Conservation (phyloP, 1,284 basidiomycete species). For the Tausonia pullulans region DNA sequence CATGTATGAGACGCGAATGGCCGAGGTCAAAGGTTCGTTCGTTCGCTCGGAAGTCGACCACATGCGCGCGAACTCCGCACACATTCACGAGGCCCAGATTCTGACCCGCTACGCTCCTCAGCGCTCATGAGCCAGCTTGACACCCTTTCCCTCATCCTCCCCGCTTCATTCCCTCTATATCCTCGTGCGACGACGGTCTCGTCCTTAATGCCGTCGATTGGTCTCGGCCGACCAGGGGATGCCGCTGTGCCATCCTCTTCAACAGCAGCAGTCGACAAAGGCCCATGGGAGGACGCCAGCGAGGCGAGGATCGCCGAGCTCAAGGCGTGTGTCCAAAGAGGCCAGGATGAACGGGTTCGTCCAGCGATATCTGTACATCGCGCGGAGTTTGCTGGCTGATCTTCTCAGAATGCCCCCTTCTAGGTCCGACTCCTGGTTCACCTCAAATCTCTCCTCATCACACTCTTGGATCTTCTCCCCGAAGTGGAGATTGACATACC, state of each 20-base stretch:
- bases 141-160: conserved; percentile 48
- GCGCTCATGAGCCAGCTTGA: conserved; percentile 53
- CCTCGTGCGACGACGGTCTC: not conserved
- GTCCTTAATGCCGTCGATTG: not conserved
- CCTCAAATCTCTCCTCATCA: conserved; percentile 51
- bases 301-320: conserved; percentile 62
- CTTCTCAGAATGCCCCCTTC: not conserved
- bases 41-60: no score
- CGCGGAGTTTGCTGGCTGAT: no score
- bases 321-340: conserved; percentile 66
- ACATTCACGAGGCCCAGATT: not conserved
- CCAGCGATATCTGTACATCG: no score
- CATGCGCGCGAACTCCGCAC: not conserved
- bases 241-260: conserved; percentile 29
- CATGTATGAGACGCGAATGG: not conserved
- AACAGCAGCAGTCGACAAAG: conserved; percentile 37
- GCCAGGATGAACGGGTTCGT: conserved; percentile 65
- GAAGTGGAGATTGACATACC: conserved; percentile 52
- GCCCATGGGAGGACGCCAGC: conserved; percentile 45
- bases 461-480: conserved; percentile 65
- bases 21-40: conserved; percentile 5
- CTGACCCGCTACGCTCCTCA: not conserved
- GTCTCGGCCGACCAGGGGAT: no score
- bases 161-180: conserved; percentile 39
- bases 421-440: conserved; percentile 56